Evolutionary conservation across 2,329 filamentous ascomycete species (phyloP), one percentile per base, ranked within the genome.

Genomic region (Teratosphaeria viscida): DNA sequence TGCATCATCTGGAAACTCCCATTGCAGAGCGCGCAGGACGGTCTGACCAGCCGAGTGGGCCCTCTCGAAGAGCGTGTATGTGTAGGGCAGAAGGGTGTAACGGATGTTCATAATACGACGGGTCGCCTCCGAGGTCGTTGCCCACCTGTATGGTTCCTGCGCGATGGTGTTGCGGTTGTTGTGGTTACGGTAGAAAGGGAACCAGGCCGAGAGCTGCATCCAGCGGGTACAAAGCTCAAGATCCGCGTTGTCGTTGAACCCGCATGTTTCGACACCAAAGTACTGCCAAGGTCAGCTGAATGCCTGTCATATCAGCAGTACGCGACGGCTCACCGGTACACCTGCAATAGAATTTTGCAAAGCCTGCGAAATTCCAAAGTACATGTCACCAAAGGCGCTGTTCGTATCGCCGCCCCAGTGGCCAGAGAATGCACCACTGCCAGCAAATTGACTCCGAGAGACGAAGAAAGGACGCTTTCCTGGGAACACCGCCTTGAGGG

Each of bases 1-100:
- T 0, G 85, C 83, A 63, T 90, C 87, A 52, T 84, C 78, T 0
- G 85, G 83, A 65, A 89, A 90, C 69, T 89, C 86, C 86, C 86
- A 90, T 0, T 82, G 78, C 7, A 90, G 74, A 4, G 87, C 86
- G 8, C 86, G 81, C 82, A 90, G 84, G 34, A 88, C 85, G 0
- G 87, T 87, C 4, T 78, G 81, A 1, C 87, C 87, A 0, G 79
- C 80, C 1, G 77, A 78, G 69, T 87, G 82, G 0, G 86, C 85
- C n/a, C 79, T 71, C 63, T 87, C 80, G 74, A 89, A 84, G 1
- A 86, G 78, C 0, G 87, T 90, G 73, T 90, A 90, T 60, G 89
- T 79, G 72, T 90, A 90, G 0, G 86, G 85, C 1, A 90, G 76
- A 0, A 90, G 75, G n/a, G 79, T 73, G 68, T 89, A 90, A 23